These are phyloP conservation scores for Ascochyta pisi DNA, from an alignment of 2,329 filamentous ascomycete species.

Conservation along the genomic window DNA sequence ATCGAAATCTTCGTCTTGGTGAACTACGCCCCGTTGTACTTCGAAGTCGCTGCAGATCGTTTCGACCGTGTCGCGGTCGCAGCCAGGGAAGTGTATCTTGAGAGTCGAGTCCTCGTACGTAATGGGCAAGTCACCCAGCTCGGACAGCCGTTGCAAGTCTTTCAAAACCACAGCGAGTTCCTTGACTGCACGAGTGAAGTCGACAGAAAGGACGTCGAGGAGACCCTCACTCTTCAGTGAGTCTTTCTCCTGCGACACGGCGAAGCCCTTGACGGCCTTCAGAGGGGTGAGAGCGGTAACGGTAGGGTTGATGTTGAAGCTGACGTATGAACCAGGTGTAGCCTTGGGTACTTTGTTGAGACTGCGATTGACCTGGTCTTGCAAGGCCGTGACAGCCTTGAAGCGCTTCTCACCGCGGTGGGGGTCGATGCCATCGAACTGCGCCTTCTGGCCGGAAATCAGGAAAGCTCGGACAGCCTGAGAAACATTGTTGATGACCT, in stretches of 20 bases:
- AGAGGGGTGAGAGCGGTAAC: constrained; percentile 85
- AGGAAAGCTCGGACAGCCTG: constrained; percentile 90
- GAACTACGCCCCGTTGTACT: constrained; percentile 78
- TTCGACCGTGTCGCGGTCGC: constrained; percentile 83
- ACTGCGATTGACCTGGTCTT: constrained; percentile 74
- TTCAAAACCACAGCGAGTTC: constrained; percentile 80
- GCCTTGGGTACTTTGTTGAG: constrained; percentile 65
- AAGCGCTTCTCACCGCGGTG: constrained; percentile 77
- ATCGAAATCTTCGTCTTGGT: constrained; percentile 81
- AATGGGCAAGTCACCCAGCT: constrained; percentile 83
- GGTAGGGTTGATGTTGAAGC: constrained; percentile 87
- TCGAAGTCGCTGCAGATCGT: constrained; percentile 84
- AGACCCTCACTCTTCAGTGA: constrained; percentile 84
- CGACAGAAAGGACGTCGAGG: constrained; percentile 81
- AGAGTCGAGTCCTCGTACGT: constrained; percentile 72
- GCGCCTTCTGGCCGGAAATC: constrained; percentile 86
- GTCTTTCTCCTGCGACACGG: constrained; percentile 53
- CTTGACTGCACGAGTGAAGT: constrained; percentile 86
- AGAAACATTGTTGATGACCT: constrained; percentile 95
- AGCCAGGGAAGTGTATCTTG: constrained; percentile 88
- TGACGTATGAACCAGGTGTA: constrained; percentile 79
- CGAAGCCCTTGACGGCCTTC: constrained; percentile 62
- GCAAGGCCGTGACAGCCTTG: constrained; percentile 75
- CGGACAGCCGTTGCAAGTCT: constrained; percentile 79
- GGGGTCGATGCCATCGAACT: constrained; percentile 78